Base-by-base conservation (phyloP, 176 grass and related monocot genomes). In the Triticum urartu region DNA sequence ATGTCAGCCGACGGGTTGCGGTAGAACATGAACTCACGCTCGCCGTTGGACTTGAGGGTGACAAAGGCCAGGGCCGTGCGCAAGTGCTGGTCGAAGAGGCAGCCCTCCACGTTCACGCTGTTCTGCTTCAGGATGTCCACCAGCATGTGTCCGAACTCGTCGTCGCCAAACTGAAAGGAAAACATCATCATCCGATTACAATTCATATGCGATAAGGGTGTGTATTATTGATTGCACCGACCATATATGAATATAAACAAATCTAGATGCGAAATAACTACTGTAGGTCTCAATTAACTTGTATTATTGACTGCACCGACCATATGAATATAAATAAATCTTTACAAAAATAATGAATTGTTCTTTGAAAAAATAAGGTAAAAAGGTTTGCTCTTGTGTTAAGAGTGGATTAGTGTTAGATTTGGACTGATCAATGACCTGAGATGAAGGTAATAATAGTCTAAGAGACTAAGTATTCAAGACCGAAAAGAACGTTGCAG, bases 11-110 rank as follows among this genome's bases (percentile, higher is more conserved):
- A 88, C 0, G 95, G 95, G 89, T 97, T 97, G 64, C 95, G 89
- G 87, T 97, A 97, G 89, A 94, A 97, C 95, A 97, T 97, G 85
- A 97, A 97, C 91, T 97, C 95, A 1, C 95, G 84, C 84, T 97
- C 93, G 5, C 95, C 95, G 22, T 91, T 88, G 0, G 43, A 45
- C 69, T 94, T 95, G 21, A 98, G 82, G 0, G 95, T 98, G 1
- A 98, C 93, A 61, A 98, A 98, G 28, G 95, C 93, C 0, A 98
- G 89, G 4, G 95, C 93, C 0, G 95, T 98, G 47, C 95, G 95
- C 0, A 91, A 91, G 59, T 98, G 91, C 80, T 84, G 28, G 91
- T 98, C 93, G 83, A 82, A 98, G 9, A 92, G 67, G 54, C 92
- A 91, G 0, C 95, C 95, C 45, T 92, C 91, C 0, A 85, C 60